Evolutionary conservation across 2,329 filamentous ascomycete species (phyloP).

Genomic region (Aspergillus neoniger): DNA sequence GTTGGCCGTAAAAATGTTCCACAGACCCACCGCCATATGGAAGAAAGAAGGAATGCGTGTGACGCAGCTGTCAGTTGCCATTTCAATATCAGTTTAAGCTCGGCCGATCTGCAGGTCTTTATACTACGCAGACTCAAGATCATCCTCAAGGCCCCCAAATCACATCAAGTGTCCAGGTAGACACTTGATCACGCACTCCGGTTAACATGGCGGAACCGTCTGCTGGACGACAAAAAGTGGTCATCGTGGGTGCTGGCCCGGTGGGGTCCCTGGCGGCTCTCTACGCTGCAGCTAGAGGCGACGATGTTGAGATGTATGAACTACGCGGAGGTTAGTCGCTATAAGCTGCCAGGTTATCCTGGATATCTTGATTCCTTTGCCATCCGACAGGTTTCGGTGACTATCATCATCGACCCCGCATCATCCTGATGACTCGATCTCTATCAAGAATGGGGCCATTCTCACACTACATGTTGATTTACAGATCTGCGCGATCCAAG

Average conservation of each 20-base stretch:
- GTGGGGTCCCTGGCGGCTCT: slow-evolving; percentile 89
- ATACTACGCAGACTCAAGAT: neutral
- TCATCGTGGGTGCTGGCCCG: slow-evolving; percentile 88
- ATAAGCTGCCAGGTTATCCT: neutral
- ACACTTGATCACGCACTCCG: neutral
- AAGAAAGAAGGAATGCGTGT: neutral
- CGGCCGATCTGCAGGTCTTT: neutral
- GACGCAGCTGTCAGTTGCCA: neutral
- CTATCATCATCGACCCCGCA: neutral
- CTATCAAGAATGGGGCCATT: neutral
- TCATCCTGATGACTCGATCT: neutral
- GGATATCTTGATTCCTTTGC: neutral
- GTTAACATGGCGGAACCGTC: slow-evolving; percentile 16
- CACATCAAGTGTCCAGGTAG: neutral
- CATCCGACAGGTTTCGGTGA: neutral
- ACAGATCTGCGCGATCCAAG: slow-evolving; percentile 81
- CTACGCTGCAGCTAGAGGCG: slow-evolving; percentile 85
- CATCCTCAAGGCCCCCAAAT: neutral
- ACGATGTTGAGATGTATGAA: slow-evolving; percentile 93
- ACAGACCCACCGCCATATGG: neutral
- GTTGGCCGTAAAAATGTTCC: neutral
- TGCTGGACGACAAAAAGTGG: slow-evolving; percentile 62
- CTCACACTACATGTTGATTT: slow-evolving; percentile 12
- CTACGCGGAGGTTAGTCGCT: slow-evolving; percentile 74
- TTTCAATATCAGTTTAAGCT: neutral